Percentiles rank a stretch among this genome's conserved stretches.
These are phyloP conservation scores for Cardiospermum halicacabum DNA, from an alignment of 345 rosid genomes.

Conservation along the genomic window DNA sequence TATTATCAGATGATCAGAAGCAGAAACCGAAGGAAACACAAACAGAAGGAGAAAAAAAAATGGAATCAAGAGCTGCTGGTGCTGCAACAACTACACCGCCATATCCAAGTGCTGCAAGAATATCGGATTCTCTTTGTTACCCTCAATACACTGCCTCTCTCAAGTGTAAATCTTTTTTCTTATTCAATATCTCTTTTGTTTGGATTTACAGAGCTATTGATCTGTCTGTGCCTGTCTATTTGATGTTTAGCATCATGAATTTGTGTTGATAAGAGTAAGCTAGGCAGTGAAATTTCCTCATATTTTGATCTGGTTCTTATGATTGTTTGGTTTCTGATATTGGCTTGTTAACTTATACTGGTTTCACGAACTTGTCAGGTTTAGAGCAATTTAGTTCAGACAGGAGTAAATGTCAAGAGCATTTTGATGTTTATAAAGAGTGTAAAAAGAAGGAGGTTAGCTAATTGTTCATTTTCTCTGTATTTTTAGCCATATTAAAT, in stretches of 20 bases:
- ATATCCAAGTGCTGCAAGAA: conserved; percentile 70
- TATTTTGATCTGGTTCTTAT: neutral
- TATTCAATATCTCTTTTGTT: too few species aligned
- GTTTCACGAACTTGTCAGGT: conserved; percentile 43
- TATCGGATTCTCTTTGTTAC: conserved; percentile 77
- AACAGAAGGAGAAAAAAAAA: neutral
- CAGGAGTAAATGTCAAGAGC: conserved; percentile 91
- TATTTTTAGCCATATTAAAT: too few species aligned
- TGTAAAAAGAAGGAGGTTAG: conserved; percentile 93
- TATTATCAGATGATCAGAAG: too few species aligned
- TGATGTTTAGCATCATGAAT: neutral
- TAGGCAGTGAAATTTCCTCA: neutral
- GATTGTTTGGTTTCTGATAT: neutral
- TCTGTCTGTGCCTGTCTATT: too few species aligned
- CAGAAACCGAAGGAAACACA: neutral
- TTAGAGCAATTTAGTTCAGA: conserved; percentile 78
- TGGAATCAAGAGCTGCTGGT: conserved; percentile 34
- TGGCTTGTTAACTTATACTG: neutral
- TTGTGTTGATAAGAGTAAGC: neutral
- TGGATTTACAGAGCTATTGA: too few species aligned
- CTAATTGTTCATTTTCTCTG: neutral
- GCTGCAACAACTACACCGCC: conserved; percentile 44
- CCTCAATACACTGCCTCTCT: conserved; percentile 81
- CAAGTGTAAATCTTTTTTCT: conserved; percentile 43
- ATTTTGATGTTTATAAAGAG: conserved; percentile 89